These are phyloP conservation scores for Strobilomyces dryophilus DNA, from an alignment of 768 basidiomycete species.

Conservation along the genomic window DNA sequence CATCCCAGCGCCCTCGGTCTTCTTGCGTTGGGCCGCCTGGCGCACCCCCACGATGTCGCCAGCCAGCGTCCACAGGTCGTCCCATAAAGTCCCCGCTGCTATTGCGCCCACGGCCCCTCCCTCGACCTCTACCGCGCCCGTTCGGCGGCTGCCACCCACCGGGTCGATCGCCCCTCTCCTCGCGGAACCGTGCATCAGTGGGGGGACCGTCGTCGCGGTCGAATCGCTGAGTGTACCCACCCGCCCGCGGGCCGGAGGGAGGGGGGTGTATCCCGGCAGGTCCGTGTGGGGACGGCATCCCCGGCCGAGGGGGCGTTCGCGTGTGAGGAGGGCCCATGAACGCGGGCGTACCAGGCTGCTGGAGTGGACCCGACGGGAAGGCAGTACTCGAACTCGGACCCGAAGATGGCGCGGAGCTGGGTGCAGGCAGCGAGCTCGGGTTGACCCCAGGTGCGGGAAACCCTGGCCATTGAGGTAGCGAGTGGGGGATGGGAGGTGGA, in stretches of 20 bases:
- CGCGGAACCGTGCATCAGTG: slow-evolving; percentile 20
- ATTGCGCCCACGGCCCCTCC: slow-evolving; percentile 26
- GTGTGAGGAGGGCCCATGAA: slow-evolving; percentile 15
- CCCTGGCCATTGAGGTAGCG: slow-evolving; percentile 23
- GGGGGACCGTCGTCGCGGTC: slow-evolving; percentile 25
- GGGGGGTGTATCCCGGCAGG: slow-evolving; percentile 19
- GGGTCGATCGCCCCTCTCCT: slow-evolving; percentile 33
- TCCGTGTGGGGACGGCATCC: slow-evolving; percentile 18
- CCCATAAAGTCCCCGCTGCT: slow-evolving; percentile 25
- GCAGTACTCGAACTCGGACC: background rate
- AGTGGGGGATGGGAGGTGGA: slow-evolving; percentile 9
- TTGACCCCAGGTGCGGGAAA: slow-evolving; percentile 13
- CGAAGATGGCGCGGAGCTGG: background rate
- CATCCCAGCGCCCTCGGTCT: slow-evolving; percentile 26
- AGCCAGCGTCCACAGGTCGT: slow-evolving; percentile 43
- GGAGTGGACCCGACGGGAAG: slow-evolving; percentile 7
- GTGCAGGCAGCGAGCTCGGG: slow-evolving; percentile 5
- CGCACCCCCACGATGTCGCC: slow-evolving; percentile 29
- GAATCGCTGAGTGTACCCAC: slow-evolving; percentile 24
- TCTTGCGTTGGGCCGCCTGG: slow-evolving; percentile 19
- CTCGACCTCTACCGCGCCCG: slow-evolving; percentile 33
- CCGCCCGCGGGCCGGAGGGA: slow-evolving; percentile 27
- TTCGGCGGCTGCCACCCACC: slow-evolving; percentile 26
- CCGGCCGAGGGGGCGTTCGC: slow-evolving; percentile 24
- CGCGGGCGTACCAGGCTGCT: slow-evolving; percentile 4